A percentile compares a stretch with the other conserved stretches of the same genome.
phyloP scores from a whole-genome alignment of 345 rosid species.

The Salix arbutifolia region DNA sequence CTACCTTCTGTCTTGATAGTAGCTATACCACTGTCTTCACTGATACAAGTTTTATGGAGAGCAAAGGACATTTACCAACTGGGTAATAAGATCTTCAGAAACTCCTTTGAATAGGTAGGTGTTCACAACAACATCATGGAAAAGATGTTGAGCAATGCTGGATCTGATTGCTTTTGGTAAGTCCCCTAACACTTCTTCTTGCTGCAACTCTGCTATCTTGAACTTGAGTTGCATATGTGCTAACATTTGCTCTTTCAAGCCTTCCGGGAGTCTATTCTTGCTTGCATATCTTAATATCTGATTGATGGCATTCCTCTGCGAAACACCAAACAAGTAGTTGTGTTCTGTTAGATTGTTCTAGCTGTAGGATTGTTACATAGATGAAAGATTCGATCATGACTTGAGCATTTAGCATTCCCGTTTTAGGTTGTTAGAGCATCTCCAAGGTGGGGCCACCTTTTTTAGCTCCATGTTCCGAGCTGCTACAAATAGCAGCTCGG shows the following conservation, averaged over 20 bases:
- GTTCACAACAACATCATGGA: constrained; percentile 44
- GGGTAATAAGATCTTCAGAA: constrained; percentile 65
- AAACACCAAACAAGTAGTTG: constrained; percentile 2
- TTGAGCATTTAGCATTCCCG: too few species aligned
- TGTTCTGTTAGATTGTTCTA: neutral
- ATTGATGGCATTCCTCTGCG: constrained; percentile 76
- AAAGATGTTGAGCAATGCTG: constrained; percentile 76
- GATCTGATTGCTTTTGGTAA: constrained; percentile 91
- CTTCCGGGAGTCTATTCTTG: constrained; percentile 78
- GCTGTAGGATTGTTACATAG: neutral
- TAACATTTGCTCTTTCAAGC: constrained; percentile 83
- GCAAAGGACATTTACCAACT: constrained; percentile 43
- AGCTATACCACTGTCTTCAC: too few species aligned
- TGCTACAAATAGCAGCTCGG: too few species aligned
- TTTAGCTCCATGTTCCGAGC: too few species aligned
- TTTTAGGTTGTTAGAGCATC: too few species aligned
- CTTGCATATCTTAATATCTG: constrained; percentile 67
- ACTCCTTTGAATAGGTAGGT: constrained; percentile 74
- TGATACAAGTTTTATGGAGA: neutral
- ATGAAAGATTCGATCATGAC: neutral
- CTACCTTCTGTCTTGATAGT: too few species aligned
- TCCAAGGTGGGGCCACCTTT: too few species aligned
- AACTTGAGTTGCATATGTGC: constrained; percentile 90
- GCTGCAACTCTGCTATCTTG: constrained; percentile 77
- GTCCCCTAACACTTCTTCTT: constrained; percentile 75